Evolutionary conservation across 2,329 filamentous ascomycete species (phyloP), one percentile per base, ranked within the genome.

Genomic region (Fusarium chaquense): DNA sequence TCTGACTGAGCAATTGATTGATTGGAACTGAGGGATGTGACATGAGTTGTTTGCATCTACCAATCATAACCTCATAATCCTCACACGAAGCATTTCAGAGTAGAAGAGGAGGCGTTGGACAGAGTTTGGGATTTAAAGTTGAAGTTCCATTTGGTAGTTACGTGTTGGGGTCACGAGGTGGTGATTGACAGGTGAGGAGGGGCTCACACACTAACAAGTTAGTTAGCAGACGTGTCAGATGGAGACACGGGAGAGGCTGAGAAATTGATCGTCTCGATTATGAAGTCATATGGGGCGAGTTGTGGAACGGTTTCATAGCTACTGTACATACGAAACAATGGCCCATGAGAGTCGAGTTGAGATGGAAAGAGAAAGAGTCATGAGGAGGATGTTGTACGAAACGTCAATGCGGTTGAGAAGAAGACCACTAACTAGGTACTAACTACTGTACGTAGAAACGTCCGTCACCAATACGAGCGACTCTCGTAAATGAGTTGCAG

Each of bases 401-500:
- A 38, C 47, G 33, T 59, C 41, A 58, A 64, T 33, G 38, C 36
- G 47, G 41, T 60, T 65, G 47, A 44, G 46, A 44, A 44, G 36
- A 44, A 44, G 33, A 36, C 38, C n/a, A 51, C 28, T 28, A 28
- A 28, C 8, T 20, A 20, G 20, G 20, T 20, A 20, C 20, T 20
- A 20, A 20, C 20, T 30, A 30, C 28, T 30, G 28, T 30, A 69
- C 53, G 38, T 40, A 66, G 53, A 49, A 45, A 57, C 33, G 38
- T 20, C 43, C 49, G 40, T 62, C 50, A 58, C 47, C 38, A 64
- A 70, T 58, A 70, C 67, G 54, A 70, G 59, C 45, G 33, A 58
- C 45, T 45, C 55, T 62, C 63, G 67, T 47, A 70, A 70, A 70
- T 70, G 62, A 63, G 53, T 20, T 49, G 35, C 67, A 67, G 62